phyloP scores from a whole-genome alignment of 2,329 filamentous ascomycete species.

The Geosmithia putterillii region DNA sequence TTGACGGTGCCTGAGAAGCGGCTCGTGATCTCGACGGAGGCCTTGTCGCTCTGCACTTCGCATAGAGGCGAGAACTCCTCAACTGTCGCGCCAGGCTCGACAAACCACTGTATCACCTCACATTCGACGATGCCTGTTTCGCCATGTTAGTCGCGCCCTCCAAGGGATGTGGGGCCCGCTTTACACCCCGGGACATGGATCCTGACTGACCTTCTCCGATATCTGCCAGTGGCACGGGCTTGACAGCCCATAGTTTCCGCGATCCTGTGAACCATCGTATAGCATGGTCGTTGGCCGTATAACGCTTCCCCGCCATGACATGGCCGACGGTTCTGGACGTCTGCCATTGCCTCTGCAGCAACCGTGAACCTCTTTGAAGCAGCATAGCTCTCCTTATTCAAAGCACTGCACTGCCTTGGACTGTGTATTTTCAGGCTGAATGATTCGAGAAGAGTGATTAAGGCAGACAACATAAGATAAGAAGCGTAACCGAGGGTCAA shows the following conservation, averaged over 20 bases:
- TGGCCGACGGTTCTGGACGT: slow-evolving; percentile 26
- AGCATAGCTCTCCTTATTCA: slow-evolving; percentile 29
- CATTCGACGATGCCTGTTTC: slow-evolving; percentile 83
- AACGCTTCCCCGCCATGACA: slow-evolving; percentile 12
- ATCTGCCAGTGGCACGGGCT: slow-evolving; percentile 72
- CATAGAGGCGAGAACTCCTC: slow-evolving; percentile 97
- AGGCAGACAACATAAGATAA: neutral
- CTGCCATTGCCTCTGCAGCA: slow-evolving; percentile 37
- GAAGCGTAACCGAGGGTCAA: neutral
- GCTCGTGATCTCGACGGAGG: slow-evolving; percentile 81
- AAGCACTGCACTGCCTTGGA: neutral
- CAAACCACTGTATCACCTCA: slow-evolving; percentile 99
- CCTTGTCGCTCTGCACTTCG: slow-evolving; percentile 98
- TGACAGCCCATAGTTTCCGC: slow-evolving; percentile 42
- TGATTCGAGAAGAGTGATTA: too few species aligned
- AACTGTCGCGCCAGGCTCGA: slow-evolving; percentile 86
- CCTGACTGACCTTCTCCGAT: slow-evolving; percentile 64
- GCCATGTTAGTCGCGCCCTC: neutral
- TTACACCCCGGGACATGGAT: neutral
- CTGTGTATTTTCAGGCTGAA: neutral
- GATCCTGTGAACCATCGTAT: slow-evolving; percentile 38
- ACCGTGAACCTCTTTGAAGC: slow-evolving; percentile 37
- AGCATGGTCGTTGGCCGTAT: slow-evolving; percentile 16
- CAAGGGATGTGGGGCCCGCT: neutral
- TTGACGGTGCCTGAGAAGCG: slow-evolving; percentile 92